Evolutionary conservation across 768 basidiomycete genomes (phyloP).

Genomic region (Russula virescens): DNA sequence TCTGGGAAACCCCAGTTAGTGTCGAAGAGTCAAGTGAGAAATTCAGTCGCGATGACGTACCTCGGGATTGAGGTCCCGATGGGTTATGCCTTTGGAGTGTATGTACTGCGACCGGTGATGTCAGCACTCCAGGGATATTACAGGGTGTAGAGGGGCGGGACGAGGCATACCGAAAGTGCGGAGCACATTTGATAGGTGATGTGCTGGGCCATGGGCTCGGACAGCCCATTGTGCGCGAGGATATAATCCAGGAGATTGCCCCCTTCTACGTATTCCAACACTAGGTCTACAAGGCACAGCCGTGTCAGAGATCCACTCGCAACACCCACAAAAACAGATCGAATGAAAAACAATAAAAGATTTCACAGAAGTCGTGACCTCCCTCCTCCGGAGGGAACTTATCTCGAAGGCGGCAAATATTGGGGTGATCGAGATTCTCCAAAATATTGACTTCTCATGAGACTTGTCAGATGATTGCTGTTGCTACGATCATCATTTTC

Average conservation of each 20-base stretch:
- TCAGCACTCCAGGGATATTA: background rate
- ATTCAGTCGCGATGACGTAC: conserved; percentile 29
- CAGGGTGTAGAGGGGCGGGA: too few species aligned
- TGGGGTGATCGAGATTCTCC: conserved; percentile 67
- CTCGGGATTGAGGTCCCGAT: conserved; percentile 93
- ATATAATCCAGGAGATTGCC: conserved; percentile 87
- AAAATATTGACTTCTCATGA: conserved; percentile 77
- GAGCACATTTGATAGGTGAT: conserved; percentile 82
- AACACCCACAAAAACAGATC: background rate
- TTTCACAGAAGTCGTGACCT: conserved; percentile 48
- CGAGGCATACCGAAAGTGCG: conserved; percentile 55
- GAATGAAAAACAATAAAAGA: too few species aligned
- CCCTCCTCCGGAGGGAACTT: conserved; percentile 59
- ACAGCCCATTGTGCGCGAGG: conserved; percentile 48
- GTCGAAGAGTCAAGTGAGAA: background rate
- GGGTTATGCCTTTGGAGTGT: conserved; percentile 71
- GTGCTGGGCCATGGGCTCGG: conserved; percentile 53
- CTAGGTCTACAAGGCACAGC: conserved; percentile 47
- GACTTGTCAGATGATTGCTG: conserved; percentile 30
- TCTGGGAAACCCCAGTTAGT: conserved; percentile 37
- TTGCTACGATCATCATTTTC: background rate
- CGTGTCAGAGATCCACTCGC: background rate
- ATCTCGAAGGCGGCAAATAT: conserved; percentile 77
- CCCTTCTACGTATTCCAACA: conserved; percentile 80
- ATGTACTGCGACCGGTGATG: conserved; percentile 44